These are phyloP conservation scores for Sinapis alba DNA, from an alignment of 441 rosid species.

Conservation along the genomic window DNA sequence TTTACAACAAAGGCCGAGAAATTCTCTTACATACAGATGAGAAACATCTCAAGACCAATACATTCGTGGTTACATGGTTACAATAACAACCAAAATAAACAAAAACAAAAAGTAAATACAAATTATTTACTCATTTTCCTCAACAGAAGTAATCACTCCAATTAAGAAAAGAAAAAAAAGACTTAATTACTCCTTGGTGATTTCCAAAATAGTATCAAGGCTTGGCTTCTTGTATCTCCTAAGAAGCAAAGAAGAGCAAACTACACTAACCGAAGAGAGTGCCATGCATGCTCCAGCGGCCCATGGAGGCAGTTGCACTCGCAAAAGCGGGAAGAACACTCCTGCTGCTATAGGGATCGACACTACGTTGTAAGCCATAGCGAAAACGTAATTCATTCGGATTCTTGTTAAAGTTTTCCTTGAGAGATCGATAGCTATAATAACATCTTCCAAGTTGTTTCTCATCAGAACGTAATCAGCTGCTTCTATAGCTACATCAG, in stretches of 20 bases:
- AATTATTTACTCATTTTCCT: slow-evolving; percentile 20
- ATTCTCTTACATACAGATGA: slow-evolving; percentile 13
- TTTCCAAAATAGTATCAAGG: slow-evolving; percentile 79
- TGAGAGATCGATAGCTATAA: slow-evolving; percentile 93
- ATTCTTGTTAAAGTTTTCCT: slow-evolving; percentile 81
- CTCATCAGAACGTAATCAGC: slow-evolving; percentile 97
- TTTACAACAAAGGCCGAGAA: slow-evolving; percentile 29
- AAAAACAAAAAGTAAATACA: slow-evolving; percentile 12
- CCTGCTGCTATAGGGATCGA: slow-evolving; percentile 94
- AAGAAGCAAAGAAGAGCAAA: slow-evolving; percentile 95
- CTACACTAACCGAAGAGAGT: slow-evolving; percentile 95
- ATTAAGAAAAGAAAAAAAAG: neutral
- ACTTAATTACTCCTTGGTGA: slow-evolving; percentile 75
- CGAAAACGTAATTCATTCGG: slow-evolving; percentile 77
- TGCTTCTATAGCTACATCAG: slow-evolving; percentile 97
- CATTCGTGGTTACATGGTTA: slow-evolving; percentile 29
- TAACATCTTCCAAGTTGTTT: slow-evolving; percentile 93
- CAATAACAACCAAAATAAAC: slow-evolving; percentile 16
- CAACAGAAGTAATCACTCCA: slow-evolving; percentile 19
- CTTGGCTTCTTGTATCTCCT: slow-evolving; percentile 87
- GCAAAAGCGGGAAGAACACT: slow-evolving; percentile 65
- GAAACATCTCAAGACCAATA: slow-evolving; percentile 28
- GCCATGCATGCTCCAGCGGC: slow-evolving; percentile 99
- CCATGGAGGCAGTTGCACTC: slow-evolving; percentile 91
- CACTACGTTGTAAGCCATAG: slow-evolving; percentile 91